Evolutionary conservation across 495 filamentous ascomycete genomes (phyloP), one percentile per base, ranked within the genome.

Genomic region (Penicillium samsonianum): DNA sequence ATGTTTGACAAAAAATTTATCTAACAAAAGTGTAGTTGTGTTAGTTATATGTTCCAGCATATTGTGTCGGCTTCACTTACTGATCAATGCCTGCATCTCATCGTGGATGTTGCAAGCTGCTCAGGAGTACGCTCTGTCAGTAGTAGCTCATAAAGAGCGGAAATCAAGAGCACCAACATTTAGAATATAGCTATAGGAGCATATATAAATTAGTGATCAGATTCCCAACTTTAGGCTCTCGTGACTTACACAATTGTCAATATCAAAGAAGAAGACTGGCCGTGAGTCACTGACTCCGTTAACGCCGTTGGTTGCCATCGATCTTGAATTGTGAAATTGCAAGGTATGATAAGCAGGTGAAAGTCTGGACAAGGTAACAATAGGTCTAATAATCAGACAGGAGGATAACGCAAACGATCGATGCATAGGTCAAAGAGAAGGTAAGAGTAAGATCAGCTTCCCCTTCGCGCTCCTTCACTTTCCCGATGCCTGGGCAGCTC

Each of bases 211-310:
- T 44, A 65, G 60, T 56, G 43, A 65, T 50, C 54, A n/a, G 8
- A 33, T 44, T 16, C 16, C 31, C 8, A 12, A 40, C 11, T 17
- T 12, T 22, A 11, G n/a, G n/a, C 58, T 8, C 33, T 14, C 51
- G 47, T 22, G 20, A 81, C 83, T 59, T 78, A 89, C 86, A 75
- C 95, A 98, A 65, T 99, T 99, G 81, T 99, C 95, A 69, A 99
- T 97, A 66, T 99, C 95, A 61, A 92, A 91, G 72, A 92, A 93
- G 74, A 92, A 89, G 5, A 91, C 78, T 0, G 85, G 83, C 43
- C 84, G 70, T 51, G 70, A 58, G 60, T 79, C 75, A 57, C 55
- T n/a, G 28, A 53, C 61, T 45, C 59, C 53, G 40, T 57, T 64
- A 22, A 63, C 45, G 31, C 58, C 58, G 37, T 60, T 62, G 37